Conservation (phyloP, 2,329 filamentous ascomycete species). For the Neofusicoccum cordaticola region DNA sequence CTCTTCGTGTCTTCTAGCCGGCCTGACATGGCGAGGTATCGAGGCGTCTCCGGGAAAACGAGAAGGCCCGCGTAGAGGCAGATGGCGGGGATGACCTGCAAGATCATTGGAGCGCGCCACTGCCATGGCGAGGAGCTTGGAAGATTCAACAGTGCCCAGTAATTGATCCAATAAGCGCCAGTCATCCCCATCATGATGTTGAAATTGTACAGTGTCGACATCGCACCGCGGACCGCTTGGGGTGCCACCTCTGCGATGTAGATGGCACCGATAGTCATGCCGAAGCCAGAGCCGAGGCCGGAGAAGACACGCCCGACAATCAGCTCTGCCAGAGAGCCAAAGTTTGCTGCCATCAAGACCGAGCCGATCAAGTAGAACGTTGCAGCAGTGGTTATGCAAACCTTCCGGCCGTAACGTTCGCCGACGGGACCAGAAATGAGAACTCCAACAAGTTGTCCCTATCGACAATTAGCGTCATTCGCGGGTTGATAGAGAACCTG, state of each 20-base stretch:
- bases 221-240: not conserved
- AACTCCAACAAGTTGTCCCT: conserved; percentile 1
- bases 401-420: not conserved
- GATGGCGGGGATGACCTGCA: not conserved
- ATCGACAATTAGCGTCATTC: not conserved
- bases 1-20: not conserved
- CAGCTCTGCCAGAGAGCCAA: not conserved
- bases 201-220: not conserved
- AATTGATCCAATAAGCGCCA: not conserved
- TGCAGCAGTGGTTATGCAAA: not conserved
- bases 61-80: not conserved
- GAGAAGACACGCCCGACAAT: not conserved
- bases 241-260: not conserved
- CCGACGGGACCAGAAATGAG: not conserved
- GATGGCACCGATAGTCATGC: not conserved
- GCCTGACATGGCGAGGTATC: not conserved
- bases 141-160: not conserved
- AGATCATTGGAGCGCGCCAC: not conserved
- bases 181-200: not conserved
- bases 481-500: not conserved
- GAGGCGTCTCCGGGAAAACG: not conserved
- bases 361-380: not conserved
- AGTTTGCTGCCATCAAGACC: not conserved
- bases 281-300: not conserved
- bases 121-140: not conserved